A percentile compares a stretch with the other conserved stretches of the same genome.
phyloP scores from a whole-genome alignment of 805 yeast species.

The Suhomyces vadensis region DNA sequence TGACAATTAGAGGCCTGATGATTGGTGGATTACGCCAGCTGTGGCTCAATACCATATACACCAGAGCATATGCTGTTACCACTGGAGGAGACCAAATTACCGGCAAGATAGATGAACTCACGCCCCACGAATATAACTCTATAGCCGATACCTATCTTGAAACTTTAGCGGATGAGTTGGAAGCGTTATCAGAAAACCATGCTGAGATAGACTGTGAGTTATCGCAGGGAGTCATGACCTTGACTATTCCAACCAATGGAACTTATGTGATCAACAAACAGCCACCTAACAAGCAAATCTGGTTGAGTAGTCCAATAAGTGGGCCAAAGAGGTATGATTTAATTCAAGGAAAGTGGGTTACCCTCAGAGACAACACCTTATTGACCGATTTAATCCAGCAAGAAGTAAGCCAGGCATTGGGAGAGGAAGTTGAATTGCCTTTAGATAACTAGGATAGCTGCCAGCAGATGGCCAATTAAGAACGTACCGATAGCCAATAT shows the following conservation, averaged over 20 bases:
- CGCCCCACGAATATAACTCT: conserved; percentile 58
- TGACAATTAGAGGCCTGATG: background rate
- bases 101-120: conserved; percentile 48
- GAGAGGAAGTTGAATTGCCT: conserved; percentile 15
- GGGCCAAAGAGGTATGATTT: conserved; percentile 84
- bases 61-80: conserved; percentile 19
- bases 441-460: conserved; percentile 9
- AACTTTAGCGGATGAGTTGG: conserved; percentile 62
- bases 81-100: conserved; percentile 61
- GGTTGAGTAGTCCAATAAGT: conserved; percentile 91
- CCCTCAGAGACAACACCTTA: conserved; percentile 59
- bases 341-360: conserved; percentile 73
- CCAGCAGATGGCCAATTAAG: background rate
- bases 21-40: conserved; percentile 1
- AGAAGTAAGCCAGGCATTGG: conserved; percentile 32
- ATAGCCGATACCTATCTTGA: conserved; percentile 73
- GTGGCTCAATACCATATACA: too few species aligned
- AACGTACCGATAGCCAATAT: background rate
- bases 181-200: conserved; percentile 58
- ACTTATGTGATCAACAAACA: conserved; percentile 93
- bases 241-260: conserved; percentile 70
- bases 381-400: conserved; percentile 35
- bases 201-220: conserved; percentile 76
- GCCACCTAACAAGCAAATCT: conserved; percentile 95
- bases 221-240: conserved; percentile 82